phyloP scores from a whole-genome alignment of 495 filamentous ascomycete genomes.

The Penicillium tannophilum region DNA sequence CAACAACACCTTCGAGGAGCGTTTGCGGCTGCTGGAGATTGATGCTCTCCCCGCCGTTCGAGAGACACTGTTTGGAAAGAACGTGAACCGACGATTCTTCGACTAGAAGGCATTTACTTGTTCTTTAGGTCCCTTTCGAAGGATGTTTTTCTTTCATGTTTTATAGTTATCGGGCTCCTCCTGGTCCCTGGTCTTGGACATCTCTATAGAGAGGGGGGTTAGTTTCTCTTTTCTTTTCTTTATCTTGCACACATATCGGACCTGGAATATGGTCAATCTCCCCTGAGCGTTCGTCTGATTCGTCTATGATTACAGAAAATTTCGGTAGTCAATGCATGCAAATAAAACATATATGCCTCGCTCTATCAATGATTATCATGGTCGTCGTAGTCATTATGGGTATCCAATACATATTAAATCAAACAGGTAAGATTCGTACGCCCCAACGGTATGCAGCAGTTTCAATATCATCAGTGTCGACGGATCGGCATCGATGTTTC shows the following conservation, averaged over 20 bases:
- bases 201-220: constrained; percentile 13
- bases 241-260: constrained; percentile 23
- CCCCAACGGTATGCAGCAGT: background rate
- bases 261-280: constrained; percentile 21
- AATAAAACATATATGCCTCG: constrained; percentile 7
- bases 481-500: constrained; percentile 1
- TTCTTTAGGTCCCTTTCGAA: constrained; percentile 8
- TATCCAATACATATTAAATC: background rate
- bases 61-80: constrained; percentile 84
- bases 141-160: constrained; percentile 25
- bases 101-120: constrained; percentile 56
- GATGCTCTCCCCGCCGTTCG: constrained; percentile 85
- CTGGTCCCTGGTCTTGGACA: constrained; percentile 7
- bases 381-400: constrained; percentile 4
- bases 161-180: constrained; percentile 28
- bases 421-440: background rate
- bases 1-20: constrained; percentile 95
- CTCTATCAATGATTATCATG: constrained; percentile 4
- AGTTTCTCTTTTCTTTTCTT: constrained; percentile 2
- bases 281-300: constrained; percentile 34
- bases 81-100: constrained; percentile 89
- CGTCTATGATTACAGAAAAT: constrained; percentile 30
- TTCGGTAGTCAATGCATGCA: constrained; percentile 15
- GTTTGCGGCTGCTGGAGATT: constrained; percentile 79
- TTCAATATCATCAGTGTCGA: background rate